phyloP scores from a whole-genome alignment of 2,329 filamentous ascomycete species.

The Aspergillus floridensis region DNA sequence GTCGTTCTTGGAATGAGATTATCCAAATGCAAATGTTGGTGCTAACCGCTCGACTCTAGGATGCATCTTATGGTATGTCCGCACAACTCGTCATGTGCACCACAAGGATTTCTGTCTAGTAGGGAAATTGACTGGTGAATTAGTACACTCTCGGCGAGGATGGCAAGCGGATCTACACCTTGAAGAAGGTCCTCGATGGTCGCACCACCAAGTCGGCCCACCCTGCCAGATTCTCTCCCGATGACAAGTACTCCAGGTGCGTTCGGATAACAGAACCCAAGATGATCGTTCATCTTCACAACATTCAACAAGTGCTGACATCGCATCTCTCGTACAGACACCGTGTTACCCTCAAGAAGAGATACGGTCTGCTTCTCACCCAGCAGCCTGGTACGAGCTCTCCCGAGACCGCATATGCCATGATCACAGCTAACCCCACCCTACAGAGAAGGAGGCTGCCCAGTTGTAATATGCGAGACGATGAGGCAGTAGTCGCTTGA shows the following conservation, averaged over 20 bases:
- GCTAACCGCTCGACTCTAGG: conserved; percentile 16
- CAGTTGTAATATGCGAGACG: conserved; percentile 30
- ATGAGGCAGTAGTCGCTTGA: conserved; percentile 16
- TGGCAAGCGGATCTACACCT: conserved; percentile 90
- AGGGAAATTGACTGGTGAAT: conserved; percentile 4
- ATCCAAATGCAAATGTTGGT: not conserved
- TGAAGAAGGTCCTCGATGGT: conserved; percentile 76
- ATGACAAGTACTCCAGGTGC: conserved; percentile 91
- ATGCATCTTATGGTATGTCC: conserved; percentile 45
- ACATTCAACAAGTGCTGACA: not conserved
- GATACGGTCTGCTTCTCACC: conserved; percentile 83
- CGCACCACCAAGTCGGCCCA: conserved; percentile 94
- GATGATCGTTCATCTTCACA: not conserved
- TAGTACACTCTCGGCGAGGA: conserved; percentile 77
- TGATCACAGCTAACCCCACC: not conserved
- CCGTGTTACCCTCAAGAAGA: conserved; percentile 89
- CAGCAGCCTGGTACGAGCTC: conserved; percentile 60
- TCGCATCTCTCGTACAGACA: conserved; percentile 55
- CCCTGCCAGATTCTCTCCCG: conserved; percentile 92
- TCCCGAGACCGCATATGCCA: not conserved
- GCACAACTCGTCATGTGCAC: not conserved
- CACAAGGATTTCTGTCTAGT: conserved; percentile 1
- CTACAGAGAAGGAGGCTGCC: conserved; percentile 28
- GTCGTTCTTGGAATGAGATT: not conserved
- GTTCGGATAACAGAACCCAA: conserved; percentile 14